Evolutionary conservation across 1,284 basidiomycete species (phyloP), one percentile per base, ranked within the genome.

Genomic region (Lentinula novae-zelandiae): DNA sequence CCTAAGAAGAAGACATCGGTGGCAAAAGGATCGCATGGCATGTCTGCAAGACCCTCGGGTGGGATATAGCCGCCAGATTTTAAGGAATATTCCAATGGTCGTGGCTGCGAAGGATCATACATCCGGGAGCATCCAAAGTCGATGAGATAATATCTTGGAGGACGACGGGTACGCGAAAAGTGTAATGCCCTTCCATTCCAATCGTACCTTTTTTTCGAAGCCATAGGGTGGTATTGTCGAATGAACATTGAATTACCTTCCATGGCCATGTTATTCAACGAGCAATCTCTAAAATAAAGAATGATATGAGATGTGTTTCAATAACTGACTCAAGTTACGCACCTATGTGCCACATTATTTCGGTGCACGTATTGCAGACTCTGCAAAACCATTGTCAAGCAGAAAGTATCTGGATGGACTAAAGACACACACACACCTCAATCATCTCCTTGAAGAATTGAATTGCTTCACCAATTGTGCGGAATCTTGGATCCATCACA

Each of bases 221-320:
- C 38, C 4, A 53, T 48, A 6, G 73, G 73, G 61, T 75, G 71
- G 44, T 64, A 72, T 5, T 64, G 59, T 2, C 70, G 33, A 0
- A 69, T 67, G 55, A 64, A 73, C 44, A 75, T 58, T 2, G 62
- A 49, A 2, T 10, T 60, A 0, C 75, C 67, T 49, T 76, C 73
- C 59, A 77, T 66, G 74, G 76, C 76, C 40, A 77, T 68, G 53
- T 79, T 79, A 10, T 60, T 36, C 5, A 46, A n/a, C 56, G 68
- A 68, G 57, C 70, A 69, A 53, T 78, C 77, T 1, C 77, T 78
- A 34, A 22, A 46, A 22, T 13, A n/a, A 42, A 15, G 3, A 27
- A 27, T 27, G 27, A 27, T 2, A 27, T 27, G 40, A 6, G 40
- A 6, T 20, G 10, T 6, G 22, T 39, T 12, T 9, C 12, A 48